Evolutionary conservation across 2,329 filamentous ascomycete genomes (phyloP).

Genomic region (Fusarium zealandicum): DNA sequence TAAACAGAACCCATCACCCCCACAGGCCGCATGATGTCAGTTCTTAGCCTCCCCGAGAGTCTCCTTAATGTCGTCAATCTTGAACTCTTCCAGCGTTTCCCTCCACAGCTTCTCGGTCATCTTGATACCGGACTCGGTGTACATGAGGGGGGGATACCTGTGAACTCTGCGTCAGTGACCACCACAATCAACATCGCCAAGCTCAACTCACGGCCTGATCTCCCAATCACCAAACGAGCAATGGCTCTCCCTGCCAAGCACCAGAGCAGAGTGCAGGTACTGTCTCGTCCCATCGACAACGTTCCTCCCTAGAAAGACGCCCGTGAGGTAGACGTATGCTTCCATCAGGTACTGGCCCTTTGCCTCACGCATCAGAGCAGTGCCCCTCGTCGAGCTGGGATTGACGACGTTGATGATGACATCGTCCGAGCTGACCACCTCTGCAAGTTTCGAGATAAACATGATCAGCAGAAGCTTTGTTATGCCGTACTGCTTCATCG

Average conservation of each 20-base stretch:
- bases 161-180: background rate
- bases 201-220: background rate
- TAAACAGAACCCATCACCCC: background rate
- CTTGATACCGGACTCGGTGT: background rate
- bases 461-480: slow-evolving; percentile 1
- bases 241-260: slow-evolving; percentile 17
- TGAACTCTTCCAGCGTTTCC: background rate
- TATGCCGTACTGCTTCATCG: background rate
- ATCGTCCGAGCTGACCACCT: background rate
- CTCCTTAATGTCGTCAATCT: slow-evolving; percentile 1
- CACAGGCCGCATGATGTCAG: background rate
- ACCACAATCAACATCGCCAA: background rate
- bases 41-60: background rate
- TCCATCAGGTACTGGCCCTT: background rate
- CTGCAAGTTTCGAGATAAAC: slow-evolving; percentile 6
- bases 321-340: background rate
- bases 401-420: slow-evolving; percentile 1
- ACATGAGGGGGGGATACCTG: slow-evolving; percentile 6
- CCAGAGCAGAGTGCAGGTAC: background rate
- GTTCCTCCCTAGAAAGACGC: background rate
- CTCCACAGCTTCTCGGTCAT: slow-evolving; percentile 9
- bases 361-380: background rate
- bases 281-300: background rate
- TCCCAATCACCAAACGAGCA: slow-evolving; percentile 9
- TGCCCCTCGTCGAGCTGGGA: background rate